phyloP scores from a whole-genome alignment of 1,284 basidiomycete genomes.

The Papiliotrema laurentii region DNA sequence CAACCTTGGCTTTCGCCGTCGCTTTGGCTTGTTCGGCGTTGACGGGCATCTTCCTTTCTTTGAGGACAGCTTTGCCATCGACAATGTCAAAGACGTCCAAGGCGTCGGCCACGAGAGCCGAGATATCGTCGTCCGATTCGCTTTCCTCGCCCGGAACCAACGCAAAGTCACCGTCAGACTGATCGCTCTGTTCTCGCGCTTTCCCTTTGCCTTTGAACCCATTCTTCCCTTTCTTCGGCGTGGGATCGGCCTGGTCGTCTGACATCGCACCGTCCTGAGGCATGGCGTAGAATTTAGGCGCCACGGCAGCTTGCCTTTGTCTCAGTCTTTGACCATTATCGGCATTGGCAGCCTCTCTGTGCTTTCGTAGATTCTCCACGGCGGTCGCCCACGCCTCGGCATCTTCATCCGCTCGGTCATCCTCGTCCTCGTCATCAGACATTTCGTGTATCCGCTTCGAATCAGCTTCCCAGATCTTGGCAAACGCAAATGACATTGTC shows the following conservation, averaged over 20 bases:
- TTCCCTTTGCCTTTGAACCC: constrained; percentile 16
- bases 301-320: constrained; percentile 9
- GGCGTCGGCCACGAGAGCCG: constrained; percentile 5
- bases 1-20: no score
- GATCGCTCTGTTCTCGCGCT: constrained; percentile 8
- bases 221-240: constrained; percentile 17
- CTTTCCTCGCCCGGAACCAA: constrained; percentile 8
- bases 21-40: no score
- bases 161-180: constrained; percentile 21
- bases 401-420: constrained; percentile 51
- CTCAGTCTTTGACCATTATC: constrained; percentile 3
- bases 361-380: constrained; percentile 30
- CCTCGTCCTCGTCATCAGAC: constrained; percentile 52
- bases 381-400: constrained; percentile 61
- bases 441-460: constrained; percentile 66
- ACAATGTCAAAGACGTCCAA: constrained; percentile 2
- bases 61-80: neutral
- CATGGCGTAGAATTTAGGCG: no score
- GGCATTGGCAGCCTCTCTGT: constrained; percentile 14
- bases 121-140: constrained; percentile 6
- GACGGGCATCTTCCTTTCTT: no score
- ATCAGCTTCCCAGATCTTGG: constrained; percentile 80
- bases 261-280: no score
- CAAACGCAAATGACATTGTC: constrained; percentile 66
- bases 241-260: neutral